These are phyloP conservation scores for Aspergillus hancockii DNA, from an alignment of 495 filamentous ascomycete genomes.

Conservation along the genomic window DNA sequence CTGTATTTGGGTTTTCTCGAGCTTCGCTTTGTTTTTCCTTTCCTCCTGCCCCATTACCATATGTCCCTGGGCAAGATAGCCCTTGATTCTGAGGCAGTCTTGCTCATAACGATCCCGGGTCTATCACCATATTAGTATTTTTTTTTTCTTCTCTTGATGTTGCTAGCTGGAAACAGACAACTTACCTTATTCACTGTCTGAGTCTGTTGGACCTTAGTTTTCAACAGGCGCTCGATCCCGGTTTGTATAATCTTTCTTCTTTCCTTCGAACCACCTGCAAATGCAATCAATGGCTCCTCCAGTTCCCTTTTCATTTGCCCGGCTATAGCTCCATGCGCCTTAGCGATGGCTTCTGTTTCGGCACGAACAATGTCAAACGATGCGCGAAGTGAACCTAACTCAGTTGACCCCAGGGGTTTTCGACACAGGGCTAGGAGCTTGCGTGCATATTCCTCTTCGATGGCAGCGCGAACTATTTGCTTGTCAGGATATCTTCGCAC, in stretches of 20 bases:
- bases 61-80: slow-evolving; percentile 96
- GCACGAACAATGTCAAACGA: slow-evolving; percentile 85
- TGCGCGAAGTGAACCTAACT: slow-evolving; percentile 76
- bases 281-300: slow-evolving; percentile 92
- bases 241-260: slow-evolving; percentile 92
- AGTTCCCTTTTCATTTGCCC: slow-evolving; percentile 93
- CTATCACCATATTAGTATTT: slow-evolving; percentile 48
- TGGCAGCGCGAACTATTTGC: slow-evolving; percentile 73
- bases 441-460: slow-evolving; percentile 97
- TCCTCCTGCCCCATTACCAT: slow-evolving; percentile 99
- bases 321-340: slow-evolving; percentile 87
- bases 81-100: slow-evolving; percentile 97
- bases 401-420: slow-evolving; percentile 87
- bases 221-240: slow-evolving; percentile 89
- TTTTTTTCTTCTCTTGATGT: too few species aligned
- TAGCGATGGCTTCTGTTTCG: slow-evolving; percentile 93
- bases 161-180: too few species aligned
- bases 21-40: slow-evolving; percentile 96
- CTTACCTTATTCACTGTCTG: slow-evolving; percentile 83
- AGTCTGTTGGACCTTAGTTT: slow-evolving; percentile 90
- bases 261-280: slow-evolving; percentile 92
- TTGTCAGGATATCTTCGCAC: slow-evolving; percentile 7
- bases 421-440: slow-evolving; percentile 84
- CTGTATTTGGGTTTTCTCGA: slow-evolving; percentile 98
- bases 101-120: slow-evolving; percentile 93